Conservation (phyloP, 306 rosid species). For the Luffa aegyptiaca region DNA sequence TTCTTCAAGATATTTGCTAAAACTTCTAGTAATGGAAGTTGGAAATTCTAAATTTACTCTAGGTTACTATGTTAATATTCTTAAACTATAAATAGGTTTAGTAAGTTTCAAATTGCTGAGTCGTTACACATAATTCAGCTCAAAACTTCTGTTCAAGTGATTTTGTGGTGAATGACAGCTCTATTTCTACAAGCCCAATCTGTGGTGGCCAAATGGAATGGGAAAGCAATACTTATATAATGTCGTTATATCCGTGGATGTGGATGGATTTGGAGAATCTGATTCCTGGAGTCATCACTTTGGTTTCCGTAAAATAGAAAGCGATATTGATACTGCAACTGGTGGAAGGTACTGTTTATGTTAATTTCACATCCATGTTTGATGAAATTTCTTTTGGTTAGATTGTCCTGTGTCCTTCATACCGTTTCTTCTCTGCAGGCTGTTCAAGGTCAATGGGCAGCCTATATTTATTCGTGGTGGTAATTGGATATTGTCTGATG, state of each 20-base stretch:
- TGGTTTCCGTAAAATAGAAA: slow-evolving; percentile 90
- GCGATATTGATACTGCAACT: slow-evolving; percentile 63
- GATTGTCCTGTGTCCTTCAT: slow-evolving; percentile 7
- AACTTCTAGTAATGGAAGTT: neutral
- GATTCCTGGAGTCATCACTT: slow-evolving; percentile 73
- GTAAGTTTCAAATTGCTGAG: neutral
- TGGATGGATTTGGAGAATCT: slow-evolving; percentile 78
- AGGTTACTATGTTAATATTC: neutral
- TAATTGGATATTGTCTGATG: slow-evolving; percentile 98
- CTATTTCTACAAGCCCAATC: slow-evolving; percentile 74
- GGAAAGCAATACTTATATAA: slow-evolving; percentile 80
- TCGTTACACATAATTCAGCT: neutral
- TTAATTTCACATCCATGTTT: neutral
- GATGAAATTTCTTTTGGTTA: neutral
- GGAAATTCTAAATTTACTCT: neutral
- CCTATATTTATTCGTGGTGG: slow-evolving; percentile 86
- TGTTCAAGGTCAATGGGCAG: slow-evolving; percentile 90
- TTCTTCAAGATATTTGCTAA: neutral
- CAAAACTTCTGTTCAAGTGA: slow-evolving; percentile 15
- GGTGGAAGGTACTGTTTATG: slow-evolving; percentile 64
- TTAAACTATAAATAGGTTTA: neutral
- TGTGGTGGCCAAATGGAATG: slow-evolving; percentile 99
- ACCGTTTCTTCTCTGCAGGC: slow-evolving; percentile 30
- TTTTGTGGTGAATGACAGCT: slow-evolving; percentile 48
- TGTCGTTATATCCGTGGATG: slow-evolving; percentile 54